phyloP scores from a whole-genome alignment of 2,329 filamentous ascomycete genomes.

The Penicillium nordicum region DNA sequence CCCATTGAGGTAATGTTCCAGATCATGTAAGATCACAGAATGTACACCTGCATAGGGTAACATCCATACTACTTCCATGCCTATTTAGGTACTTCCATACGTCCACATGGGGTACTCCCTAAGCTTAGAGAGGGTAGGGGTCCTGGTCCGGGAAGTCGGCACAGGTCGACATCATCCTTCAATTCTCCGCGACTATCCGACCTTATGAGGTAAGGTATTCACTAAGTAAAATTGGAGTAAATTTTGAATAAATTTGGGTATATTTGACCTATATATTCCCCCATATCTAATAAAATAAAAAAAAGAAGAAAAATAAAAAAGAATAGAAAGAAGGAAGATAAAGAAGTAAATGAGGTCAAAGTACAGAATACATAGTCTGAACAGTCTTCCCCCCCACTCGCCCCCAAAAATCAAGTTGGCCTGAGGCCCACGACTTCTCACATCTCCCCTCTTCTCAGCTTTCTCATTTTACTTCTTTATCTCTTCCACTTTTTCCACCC shows the following conservation, averaged over 20 bases:
- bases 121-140: neutral
- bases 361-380: neutral
- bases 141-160: neutral
- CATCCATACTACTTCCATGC: neutral
- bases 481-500: neutral
- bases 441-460: slow-evolving; percentile 13
- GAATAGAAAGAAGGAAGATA: neutral
- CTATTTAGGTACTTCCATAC: too few species aligned
- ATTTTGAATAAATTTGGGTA: too few species aligned
- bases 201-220: neutral
- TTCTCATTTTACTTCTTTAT: slow-evolving; percentile 3
- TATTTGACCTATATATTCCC: neutral
- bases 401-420: slow-evolving; percentile 14
- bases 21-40: slow-evolving; percentile 5
- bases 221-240: too few species aligned
- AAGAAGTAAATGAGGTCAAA: neutral
- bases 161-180: slow-evolving; percentile 1
- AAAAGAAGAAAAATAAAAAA: neutral
- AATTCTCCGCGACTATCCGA: slow-evolving; percentile 2
- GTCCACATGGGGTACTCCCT: too few species aligned
- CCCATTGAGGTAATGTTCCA: slow-evolving; percentile 22
- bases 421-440: slow-evolving; percentile 17
- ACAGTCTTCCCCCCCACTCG: slow-evolving; percentile 1
- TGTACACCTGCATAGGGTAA: neutral
- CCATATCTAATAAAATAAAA: neutral